Evolutionary conservation across 225 moss, liverwort and hornwort genomes (phyloP).

Genomic region (Straminergon stramineum): DNA sequence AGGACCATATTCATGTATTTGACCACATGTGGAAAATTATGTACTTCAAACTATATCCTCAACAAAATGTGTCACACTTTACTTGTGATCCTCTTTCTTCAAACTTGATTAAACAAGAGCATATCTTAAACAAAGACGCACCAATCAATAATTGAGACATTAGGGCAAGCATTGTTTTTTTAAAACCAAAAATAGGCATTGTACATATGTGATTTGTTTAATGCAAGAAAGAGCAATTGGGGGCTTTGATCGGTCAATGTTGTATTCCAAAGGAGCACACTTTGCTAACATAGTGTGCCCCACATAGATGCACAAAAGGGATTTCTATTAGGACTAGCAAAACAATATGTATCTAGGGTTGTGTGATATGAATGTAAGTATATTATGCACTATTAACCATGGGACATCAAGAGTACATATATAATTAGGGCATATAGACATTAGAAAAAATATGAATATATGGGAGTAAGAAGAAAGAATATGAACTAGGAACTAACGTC

Average conservation of each 20-base stretch:
- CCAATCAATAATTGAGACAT: background rate
- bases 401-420: accelerated
- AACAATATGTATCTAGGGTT: background rate
- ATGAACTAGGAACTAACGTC: background rate
- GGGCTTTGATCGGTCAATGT: background rate
- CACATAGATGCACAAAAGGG: background rate
- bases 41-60: background rate
- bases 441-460: background rate
- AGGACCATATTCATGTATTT: background rate
- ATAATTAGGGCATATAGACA: background rate
- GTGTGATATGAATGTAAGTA: background rate
- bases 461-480: background rate
- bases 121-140: background rate
- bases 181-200: background rate
- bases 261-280: accelerated
- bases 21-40: background rate
- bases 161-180: background rate
- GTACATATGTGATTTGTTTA: background rate
- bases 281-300: background rate
- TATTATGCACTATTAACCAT: background rate
- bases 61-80: background rate
- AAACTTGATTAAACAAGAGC: accelerated
- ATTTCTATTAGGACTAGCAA: background rate
- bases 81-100: background rate
- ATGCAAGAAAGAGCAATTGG: background rate